Evolutionary conservation across 805 yeast species (phyloP).

Genomic region (Kluyveromyces wickerhamii): DNA sequence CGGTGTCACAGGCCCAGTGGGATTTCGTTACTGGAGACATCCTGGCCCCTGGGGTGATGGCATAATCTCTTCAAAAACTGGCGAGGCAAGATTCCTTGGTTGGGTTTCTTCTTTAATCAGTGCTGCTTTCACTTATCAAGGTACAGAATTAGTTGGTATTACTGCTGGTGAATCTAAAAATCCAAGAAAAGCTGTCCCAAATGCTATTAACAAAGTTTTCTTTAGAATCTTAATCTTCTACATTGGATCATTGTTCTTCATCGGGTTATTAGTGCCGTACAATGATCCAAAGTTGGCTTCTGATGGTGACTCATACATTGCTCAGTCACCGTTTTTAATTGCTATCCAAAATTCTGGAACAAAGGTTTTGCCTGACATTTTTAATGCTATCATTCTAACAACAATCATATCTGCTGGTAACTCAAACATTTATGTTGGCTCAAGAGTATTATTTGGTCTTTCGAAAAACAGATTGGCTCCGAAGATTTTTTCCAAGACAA

Average conservation of each 20-base stretch:
- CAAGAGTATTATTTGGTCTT: constrained; percentile 59
- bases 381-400: constrained; percentile 60
- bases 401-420: constrained; percentile 76
- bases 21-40: constrained; percentile 74
- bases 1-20: constrained; percentile 59
- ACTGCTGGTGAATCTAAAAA: constrained; percentile 67
- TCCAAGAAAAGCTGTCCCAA: constrained; percentile 64
- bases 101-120: constrained; percentile 62
- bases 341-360: constrained; percentile 67
- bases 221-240: constrained; percentile 59
- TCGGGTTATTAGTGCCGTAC: constrained; percentile 64
- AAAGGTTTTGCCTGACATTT: constrained; percentile 54
- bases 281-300: constrained; percentile 46
- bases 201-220: constrained; percentile 62
- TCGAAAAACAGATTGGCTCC: constrained; percentile 57
- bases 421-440: constrained; percentile 65
- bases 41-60: constrained; percentile 76
- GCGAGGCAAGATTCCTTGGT: constrained; percentile 56
- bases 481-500: constrained; percentile 39
- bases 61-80: constrained; percentile 37
- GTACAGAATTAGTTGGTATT: constrained; percentile 69
- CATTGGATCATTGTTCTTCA: constrained; percentile 55
- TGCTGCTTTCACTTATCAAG: constrained; percentile 77
- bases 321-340: constrained; percentile 65
- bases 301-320: constrained; percentile 30